These are phyloP conservation scores for Syzygium aqueum DNA, from an alignment of 345 rosid genomes.

Conservation along the genomic window DNA sequence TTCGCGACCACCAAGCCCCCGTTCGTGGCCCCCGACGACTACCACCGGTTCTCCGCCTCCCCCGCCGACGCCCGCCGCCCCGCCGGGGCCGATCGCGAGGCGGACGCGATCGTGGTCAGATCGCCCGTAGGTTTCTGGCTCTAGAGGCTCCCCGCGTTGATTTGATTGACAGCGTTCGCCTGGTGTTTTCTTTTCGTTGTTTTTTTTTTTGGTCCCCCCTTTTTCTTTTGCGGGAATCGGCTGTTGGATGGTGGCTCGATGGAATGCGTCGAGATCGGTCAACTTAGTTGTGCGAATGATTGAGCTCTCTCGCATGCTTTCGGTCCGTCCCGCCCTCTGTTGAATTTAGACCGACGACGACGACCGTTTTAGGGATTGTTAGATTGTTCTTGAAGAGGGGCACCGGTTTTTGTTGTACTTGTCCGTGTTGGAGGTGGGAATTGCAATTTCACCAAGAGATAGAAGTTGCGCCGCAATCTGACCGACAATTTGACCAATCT, in stretches of 20 bases:
- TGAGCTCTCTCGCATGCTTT: background rate
- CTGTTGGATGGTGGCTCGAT: background rate
- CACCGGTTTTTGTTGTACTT: background rate
- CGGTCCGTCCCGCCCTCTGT: background rate
- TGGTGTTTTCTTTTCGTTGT: background rate
- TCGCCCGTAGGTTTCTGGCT: constrained; percentile 55
- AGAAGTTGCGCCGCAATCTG: background rate
- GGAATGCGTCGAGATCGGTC: background rate
- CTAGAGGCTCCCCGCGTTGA: background rate
- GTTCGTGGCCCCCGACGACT: constrained; percentile 52
- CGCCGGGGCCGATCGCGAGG: constrained; percentile 39
- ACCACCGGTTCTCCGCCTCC: constrained; percentile 50
- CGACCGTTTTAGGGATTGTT: background rate
- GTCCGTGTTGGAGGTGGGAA: background rate
- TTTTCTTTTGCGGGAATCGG: background rate
- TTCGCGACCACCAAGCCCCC: constrained; percentile 73
- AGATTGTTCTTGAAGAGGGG: background rate
- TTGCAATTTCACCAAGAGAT: background rate
- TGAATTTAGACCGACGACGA: background rate
- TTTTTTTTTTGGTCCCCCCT: background rate
- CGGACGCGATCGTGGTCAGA: constrained; percentile 57
- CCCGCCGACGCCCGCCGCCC: constrained; percentile 1
- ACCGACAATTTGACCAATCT: background rate
- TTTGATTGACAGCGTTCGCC: background rate
- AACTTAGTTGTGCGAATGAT: background rate